These are phyloP conservation scores for Urochloa ruziziensis DNA, from an alignment of 176 grass and related monocot genomes.

Conservation along the genomic window DNA sequence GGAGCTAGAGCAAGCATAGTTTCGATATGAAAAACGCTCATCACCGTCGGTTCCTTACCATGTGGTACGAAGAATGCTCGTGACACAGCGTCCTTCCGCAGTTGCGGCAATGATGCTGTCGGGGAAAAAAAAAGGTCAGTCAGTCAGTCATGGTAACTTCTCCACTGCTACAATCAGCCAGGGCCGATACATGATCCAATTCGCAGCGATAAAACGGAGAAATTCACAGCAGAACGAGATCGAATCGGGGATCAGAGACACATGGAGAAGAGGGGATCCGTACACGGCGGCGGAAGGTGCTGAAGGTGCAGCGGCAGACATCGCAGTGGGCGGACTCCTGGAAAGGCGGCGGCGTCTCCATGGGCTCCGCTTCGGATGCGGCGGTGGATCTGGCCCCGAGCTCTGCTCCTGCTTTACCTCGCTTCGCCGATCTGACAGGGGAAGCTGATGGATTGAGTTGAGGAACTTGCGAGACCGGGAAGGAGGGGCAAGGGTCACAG, in stretches of 20 bases:
- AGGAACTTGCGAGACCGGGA: not conserved
- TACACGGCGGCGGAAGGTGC: conserved; percentile 94
- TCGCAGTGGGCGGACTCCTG: conserved; percentile 89
- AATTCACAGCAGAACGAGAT: not conserved
- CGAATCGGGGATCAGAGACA: not conserved
- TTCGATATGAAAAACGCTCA: not conserved
- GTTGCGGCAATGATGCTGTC: conserved; percentile 92
- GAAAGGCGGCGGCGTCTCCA: conserved; percentile 81
- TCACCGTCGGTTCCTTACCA: conserved; percentile 37
- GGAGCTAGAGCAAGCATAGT: not conserved
- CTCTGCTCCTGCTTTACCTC: not conserved
- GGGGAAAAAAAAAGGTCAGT: not conserved
- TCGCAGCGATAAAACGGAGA: not conserved
- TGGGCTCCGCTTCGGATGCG: not conserved
- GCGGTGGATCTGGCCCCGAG: not conserved
- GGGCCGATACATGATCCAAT: not conserved
- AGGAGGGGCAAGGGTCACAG: not conserved
- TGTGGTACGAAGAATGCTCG: conserved; percentile 93
- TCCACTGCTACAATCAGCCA: not conserved
- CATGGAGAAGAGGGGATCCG: not conserved
- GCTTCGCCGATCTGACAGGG: conserved; percentile 37
- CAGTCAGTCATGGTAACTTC: not conserved
- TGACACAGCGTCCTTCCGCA: conserved; percentile 92
- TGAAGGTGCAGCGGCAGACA: conserved; percentile 92
- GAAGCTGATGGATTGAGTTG: not conserved